Conservation (phyloP, 192 early-diverging fungal genomes). For the Linnemannia schmuckeri region DNA sequence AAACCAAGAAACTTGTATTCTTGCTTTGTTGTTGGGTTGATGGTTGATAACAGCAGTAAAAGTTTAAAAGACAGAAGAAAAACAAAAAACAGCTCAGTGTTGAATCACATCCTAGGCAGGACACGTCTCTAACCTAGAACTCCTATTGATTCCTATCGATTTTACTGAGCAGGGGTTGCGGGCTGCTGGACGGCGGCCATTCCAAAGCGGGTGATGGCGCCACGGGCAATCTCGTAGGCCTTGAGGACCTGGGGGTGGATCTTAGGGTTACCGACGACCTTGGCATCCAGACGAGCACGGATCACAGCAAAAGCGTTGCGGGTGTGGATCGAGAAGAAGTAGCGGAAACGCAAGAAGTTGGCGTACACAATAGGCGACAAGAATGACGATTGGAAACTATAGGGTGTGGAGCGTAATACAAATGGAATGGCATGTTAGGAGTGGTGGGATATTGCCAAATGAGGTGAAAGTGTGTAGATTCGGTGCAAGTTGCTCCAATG, state of each 20-base stretch:
- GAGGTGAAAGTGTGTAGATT: too few relatives aligned
- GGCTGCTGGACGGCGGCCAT: constrained; percentile 55
- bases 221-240: constrained; percentile 52
- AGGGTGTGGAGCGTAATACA: too few relatives aligned
- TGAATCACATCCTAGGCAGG: background rate
- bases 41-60: background rate
- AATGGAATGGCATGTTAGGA: too few relatives aligned
- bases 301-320: constrained; percentile 58
- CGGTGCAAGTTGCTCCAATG: too few relatives aligned
- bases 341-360: constrained; percentile 82
- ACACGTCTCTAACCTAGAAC: background rate
- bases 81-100: background rate
- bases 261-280: constrained; percentile 58
- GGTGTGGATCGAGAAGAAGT: constrained; percentile 70
- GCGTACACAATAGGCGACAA: constrained; percentile 72
- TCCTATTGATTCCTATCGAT: background rate
- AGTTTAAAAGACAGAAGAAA: background rate
- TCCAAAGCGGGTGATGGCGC: constrained; percentile 51
- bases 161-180: constrained; percentile 17
- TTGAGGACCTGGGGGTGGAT: constrained; percentile 60
- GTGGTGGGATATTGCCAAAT: too few relatives aligned
- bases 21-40: background rate
- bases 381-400: constrained; percentile 63
- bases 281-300: constrained; percentile 47
- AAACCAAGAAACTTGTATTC: background rate